Conservation (phyloP, 768 basidiomycete genomes). For the Tylopilus sp. region DNA sequence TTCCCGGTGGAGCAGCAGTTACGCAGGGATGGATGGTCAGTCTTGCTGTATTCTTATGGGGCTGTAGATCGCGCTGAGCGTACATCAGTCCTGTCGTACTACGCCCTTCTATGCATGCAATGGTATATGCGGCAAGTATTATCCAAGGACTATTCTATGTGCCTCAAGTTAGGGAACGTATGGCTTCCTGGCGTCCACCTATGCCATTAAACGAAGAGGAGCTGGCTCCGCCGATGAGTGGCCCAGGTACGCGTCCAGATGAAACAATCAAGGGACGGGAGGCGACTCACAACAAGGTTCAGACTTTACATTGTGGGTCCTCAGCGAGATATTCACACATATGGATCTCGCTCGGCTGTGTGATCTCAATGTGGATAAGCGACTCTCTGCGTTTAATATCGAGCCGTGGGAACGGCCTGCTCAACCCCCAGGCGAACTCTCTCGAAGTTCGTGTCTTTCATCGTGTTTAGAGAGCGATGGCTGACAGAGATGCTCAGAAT, state of each 20-base stretch:
- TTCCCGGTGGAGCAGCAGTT: slow-evolving; percentile 50
- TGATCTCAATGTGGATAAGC: slow-evolving; percentile 51
- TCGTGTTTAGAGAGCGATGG: slow-evolving; percentile 2
- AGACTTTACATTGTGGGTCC: slow-evolving; percentile 52
- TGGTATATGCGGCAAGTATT: slow-evolving; percentile 61
- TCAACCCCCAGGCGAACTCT: slow-evolving; percentile 41
- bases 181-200: slow-evolving; percentile 37
- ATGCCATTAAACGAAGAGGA: slow-evolving; percentile 17
- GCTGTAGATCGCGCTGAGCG: neutral
- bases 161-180: slow-evolving; percentile 59
- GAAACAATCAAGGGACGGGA: neutral
- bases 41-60: neutral
- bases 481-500: slow-evolving; percentile 36
- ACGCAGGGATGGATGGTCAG: slow-evolving; percentile 58
- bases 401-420: slow-evolving; percentile 36
- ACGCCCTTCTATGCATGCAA: slow-evolving; percentile 49
- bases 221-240: slow-evolving; percentile 27
- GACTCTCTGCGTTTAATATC: slow-evolving; percentile 46
- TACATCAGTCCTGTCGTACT: slow-evolving; percentile 62
- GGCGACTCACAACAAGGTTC: neutral
- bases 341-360: slow-evolving; percentile 64
- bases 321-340: slow-evolving; percentile 66
- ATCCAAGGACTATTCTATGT: slow-evolving; percentile 55
- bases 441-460: slow-evolving; percentile 33
- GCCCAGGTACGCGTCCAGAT: slow-evolving; percentile 35